These are phyloP conservation scores for Alternaria sp. DNA, from an alignment of 2,329 filamentous ascomycete species.

Conservation along the genomic window DNA sequence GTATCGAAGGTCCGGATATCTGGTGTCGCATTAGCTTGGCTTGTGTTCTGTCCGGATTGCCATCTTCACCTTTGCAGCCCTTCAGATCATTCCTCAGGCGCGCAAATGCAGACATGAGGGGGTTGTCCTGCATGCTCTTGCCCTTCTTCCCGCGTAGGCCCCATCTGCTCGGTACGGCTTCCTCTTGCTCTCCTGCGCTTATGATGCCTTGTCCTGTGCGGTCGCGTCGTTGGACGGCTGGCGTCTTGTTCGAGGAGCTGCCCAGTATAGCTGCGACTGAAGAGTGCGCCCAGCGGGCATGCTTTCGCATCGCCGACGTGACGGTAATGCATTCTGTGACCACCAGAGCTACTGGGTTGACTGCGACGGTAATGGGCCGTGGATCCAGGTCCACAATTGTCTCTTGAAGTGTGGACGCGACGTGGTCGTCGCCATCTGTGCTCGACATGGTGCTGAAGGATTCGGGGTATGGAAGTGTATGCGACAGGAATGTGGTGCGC, in stretches of 20 bases:
- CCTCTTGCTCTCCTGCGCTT: slow-evolving; percentile 53
- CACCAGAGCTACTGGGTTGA: slow-evolving; percentile 90
- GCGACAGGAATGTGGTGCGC: slow-evolving; percentile 26
- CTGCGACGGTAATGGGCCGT: slow-evolving; percentile 73
- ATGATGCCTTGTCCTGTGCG: slow-evolving; percentile 47
- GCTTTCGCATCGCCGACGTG: slow-evolving; percentile 97
- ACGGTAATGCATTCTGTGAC: slow-evolving; percentile 99
- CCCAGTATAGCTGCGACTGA: slow-evolving; percentile 96
- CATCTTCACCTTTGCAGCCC: slow-evolving; percentile 73
- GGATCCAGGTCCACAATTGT: slow-evolving; percentile 30
- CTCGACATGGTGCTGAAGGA: slow-evolving; percentile 38
- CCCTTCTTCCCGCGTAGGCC: slow-evolving; percentile 93
- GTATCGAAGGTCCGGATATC: slow-evolving; percentile 91
- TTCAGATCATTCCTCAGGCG: slow-evolving; percentile 88
- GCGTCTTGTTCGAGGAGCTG: slow-evolving; percentile 64
- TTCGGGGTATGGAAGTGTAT: slow-evolving; percentile 9
- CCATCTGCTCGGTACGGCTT: slow-evolving; percentile 83
- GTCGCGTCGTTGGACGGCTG: slow-evolving; percentile 46
- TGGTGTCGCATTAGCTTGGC: slow-evolving; percentile 49
- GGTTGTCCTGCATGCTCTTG: slow-evolving; percentile 97
- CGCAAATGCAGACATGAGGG: slow-evolving; percentile 93
- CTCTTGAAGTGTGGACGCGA: slow-evolving; percentile 34
- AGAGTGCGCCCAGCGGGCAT: slow-evolving; percentile 93
- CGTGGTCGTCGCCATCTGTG: slow-evolving; percentile 33
- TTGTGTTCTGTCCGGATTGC: not conserved